These are phyloP conservation scores for Alternaria sp. DNA, from an alignment of 2,329 filamentous ascomycete species.

Conservation along the genomic window DNA sequence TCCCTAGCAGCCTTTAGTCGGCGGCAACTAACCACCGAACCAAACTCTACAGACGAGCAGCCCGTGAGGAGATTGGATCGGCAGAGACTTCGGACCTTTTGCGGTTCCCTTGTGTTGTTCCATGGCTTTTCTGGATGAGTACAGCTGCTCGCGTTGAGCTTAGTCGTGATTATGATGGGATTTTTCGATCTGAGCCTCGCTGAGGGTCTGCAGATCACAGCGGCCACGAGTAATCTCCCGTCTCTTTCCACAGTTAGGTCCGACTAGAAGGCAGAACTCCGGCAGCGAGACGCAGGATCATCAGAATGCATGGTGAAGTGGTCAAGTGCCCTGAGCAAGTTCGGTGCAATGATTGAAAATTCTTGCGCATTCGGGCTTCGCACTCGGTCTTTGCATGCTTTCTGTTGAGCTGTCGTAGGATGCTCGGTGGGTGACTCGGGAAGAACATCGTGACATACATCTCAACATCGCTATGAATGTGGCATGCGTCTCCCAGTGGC, in stretches of 20 bases:
- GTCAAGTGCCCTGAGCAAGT: not conserved
- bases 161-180: slow-evolving; percentile 2
- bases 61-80: slow-evolving; percentile 11
- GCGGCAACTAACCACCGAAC: slow-evolving; percentile 18
- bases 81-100: slow-evolving; percentile 18
- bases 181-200: not conserved
- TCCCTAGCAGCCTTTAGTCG: slow-evolving; percentile 8
- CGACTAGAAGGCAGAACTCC: slow-evolving; percentile 4
- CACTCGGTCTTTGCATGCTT: not conserved
- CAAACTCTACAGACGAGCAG: slow-evolving; percentile 10
- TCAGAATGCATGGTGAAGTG: slow-evolving; percentile 1
- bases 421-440: not conserved
- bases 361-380: not conserved
- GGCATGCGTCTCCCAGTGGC: not conserved
- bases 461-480: not conserved
- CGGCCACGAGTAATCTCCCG: slow-evolving; percentile 4
- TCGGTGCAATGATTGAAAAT: not conserved
- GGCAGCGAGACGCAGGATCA: not conserved
- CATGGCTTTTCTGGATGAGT: slow-evolving; percentile 12
- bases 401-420: not conserved
- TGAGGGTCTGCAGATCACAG: slow-evolving; percentile 2
- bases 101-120: slow-evolving; percentile 6
- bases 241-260: not conserved
- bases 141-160: slow-evolving; percentile 9
- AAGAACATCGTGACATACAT: not conserved